These are phyloP conservation scores for Nectriaceae sp. DNA, from an alignment of 2,329 filamentous ascomycete genomes.

Conservation along the genomic window DNA sequence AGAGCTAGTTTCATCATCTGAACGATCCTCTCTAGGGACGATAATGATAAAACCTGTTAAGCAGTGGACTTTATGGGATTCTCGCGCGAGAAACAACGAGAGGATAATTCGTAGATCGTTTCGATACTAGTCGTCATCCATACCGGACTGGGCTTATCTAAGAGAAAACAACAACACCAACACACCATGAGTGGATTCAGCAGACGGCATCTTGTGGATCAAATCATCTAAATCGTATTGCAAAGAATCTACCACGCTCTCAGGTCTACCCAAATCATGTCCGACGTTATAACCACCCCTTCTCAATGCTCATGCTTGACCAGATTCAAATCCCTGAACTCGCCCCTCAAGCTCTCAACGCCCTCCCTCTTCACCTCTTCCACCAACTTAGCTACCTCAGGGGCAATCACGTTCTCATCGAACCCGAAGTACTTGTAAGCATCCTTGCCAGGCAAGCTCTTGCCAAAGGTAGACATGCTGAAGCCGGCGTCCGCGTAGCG, in stretches of 20 bases:
- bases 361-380: conserved; percentile 31
- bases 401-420: conserved; percentile 44
- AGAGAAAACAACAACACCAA: no score
- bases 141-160: no score
- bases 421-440: conserved; percentile 60
- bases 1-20: no score
- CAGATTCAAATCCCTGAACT: conserved; percentile 34
- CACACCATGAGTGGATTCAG: no score
- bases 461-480: conserved; percentile 56
- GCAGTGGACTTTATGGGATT: no score
- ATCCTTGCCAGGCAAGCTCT: conserved; percentile 54
- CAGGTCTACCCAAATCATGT: background rate
- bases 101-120: no score
- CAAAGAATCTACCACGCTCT: conserved; percentile 9
- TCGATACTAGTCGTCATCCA: no score
- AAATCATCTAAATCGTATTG: conserved; percentile 13
- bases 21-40: no score
- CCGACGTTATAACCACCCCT: conserved; percentile 2
- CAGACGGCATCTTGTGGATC: no score
- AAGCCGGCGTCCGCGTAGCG: conserved; percentile 59
- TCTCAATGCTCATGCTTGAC: conserved; percentile 24
- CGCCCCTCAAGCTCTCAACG: conserved; percentile 31
- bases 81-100: no score
- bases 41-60: no score
- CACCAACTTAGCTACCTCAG: conserved; percentile 36